phyloP scores from a whole-genome alignment of 164 flowering plant species.

The Chloranthus sessilifolius region DNA sequence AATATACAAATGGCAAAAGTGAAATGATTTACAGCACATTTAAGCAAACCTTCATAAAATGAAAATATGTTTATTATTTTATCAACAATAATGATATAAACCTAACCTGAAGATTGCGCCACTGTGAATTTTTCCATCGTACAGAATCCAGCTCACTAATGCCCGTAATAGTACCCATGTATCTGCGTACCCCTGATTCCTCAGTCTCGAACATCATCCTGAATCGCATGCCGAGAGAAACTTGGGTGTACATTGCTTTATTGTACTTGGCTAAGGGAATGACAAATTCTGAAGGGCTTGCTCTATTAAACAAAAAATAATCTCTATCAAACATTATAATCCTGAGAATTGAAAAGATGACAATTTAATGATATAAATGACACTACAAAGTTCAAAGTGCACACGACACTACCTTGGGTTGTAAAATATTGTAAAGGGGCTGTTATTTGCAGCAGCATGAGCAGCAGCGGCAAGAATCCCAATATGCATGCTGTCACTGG shows the following conservation, averaged over 20 bases:
- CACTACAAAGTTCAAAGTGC: neutral
- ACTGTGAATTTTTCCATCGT: constrained; percentile 88
- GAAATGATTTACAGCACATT: too few relatives aligned
- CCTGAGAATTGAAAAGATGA: neutral
- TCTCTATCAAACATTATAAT: neutral
- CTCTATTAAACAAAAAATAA: constrained; percentile 39
- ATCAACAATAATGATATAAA: constrained; percentile 6
- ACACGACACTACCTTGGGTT: constrained; percentile 68
- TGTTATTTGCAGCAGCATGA: constrained; percentile 92
- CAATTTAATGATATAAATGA: neutral
- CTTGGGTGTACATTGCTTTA: constrained; percentile 90
- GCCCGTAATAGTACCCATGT: constrained; percentile 94
- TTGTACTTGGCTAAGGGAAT: constrained; percentile 85
- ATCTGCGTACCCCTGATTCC: constrained; percentile 87
- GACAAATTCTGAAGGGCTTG: constrained; percentile 92
- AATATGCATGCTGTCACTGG: constrained; percentile 98
- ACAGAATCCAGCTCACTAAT: constrained; percentile 80
- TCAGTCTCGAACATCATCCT: constrained; percentile 99
- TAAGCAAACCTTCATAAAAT: too few relatives aligned
- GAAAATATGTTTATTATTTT: too few relatives aligned
- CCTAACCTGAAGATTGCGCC: constrained; percentile 92
- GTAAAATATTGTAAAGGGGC: constrained; percentile 87
- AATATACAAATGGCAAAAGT: too few relatives aligned
- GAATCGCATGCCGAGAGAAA: constrained; percentile 89
- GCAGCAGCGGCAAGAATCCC: constrained; percentile 98